phyloP scores from a whole-genome alignment of 495 filamentous ascomycete species.

The Sabuloglossum arenarium region DNA sequence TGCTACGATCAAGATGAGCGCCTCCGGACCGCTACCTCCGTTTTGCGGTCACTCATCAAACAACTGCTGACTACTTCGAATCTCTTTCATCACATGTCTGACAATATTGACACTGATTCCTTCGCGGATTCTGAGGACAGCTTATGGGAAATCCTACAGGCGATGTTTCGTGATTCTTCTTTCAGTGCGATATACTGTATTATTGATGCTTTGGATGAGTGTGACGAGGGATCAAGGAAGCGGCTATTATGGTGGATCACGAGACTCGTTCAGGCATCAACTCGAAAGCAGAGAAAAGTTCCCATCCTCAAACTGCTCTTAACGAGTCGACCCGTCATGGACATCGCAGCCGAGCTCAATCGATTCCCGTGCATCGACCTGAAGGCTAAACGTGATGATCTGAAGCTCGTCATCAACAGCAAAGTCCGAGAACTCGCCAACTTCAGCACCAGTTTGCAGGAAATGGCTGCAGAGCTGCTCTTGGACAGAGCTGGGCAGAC shows the following conservation, averaged over 20 bases:
- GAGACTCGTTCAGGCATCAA: neutral
- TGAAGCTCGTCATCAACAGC: neutral
- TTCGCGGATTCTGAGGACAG: neutral
- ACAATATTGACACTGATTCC: neutral
- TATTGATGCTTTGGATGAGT: neutral
- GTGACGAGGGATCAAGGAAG: neutral
- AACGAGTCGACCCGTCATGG: neutral
- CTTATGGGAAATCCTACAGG: neutral
- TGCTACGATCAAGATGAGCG: neutral
- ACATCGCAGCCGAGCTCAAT: neutral
- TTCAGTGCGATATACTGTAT: neutral
- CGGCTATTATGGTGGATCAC: neutral
- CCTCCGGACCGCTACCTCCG: neutral
- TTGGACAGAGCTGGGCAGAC: neutral
- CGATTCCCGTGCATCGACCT: neutral
- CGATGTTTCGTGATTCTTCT: neutral
- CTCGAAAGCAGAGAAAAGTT: neutral
- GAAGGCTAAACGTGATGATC: neutral
- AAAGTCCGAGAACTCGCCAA: neutral
- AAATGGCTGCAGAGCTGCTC: neutral
- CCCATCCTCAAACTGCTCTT: neutral
- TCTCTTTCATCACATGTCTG: neutral
- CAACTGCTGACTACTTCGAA: neutral
- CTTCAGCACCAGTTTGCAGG: neutral
- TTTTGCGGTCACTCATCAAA: neutral